A percentile compares a stretch with the other conserved stretches of the same genome.
Conservation (phyloP, 768 basidiomycete species). For the Hericium coralloides region DNA sequence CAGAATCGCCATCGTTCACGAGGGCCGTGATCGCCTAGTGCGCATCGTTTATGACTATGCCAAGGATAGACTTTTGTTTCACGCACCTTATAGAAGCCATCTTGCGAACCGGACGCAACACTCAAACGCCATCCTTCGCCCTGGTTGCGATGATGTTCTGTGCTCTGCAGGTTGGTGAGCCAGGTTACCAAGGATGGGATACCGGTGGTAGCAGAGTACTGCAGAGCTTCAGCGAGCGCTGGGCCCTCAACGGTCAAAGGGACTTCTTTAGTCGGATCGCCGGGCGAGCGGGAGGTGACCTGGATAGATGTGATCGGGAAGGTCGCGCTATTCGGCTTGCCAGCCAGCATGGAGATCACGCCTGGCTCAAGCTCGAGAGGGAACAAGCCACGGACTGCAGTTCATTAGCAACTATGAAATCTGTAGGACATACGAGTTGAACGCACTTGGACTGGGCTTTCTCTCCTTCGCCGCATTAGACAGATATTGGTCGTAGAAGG, state of each 20-base stretch:
- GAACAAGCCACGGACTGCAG: conserved; percentile 50
- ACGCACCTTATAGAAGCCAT: conserved; percentile 76
- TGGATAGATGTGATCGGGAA: conserved; percentile 86
- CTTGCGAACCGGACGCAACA: conserved; percentile 82
- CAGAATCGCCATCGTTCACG: conserved; percentile 71
- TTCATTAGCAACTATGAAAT: not conserved
- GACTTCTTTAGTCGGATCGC: conserved; percentile 33
- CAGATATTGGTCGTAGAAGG: conserved; percentile 51
- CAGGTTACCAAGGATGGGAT: conserved; percentile 55
- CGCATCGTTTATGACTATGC: not conserved
- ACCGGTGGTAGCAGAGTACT: conserved; percentile 72
- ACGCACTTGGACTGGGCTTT: conserved; percentile 45
- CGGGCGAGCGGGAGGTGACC: conserved; percentile 46
- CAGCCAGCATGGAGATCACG: conserved; percentile 75
- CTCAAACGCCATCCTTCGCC: conserved; percentile 64
- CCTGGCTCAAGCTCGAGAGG: conserved; percentile 75
- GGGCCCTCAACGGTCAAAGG: conserved; percentile 44
- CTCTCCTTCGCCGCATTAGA: conserved; percentile 53
- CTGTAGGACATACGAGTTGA: not conserved
- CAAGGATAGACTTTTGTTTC: not conserved
- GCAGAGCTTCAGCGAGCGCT: conserved; percentile 61
- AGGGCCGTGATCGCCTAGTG: conserved; percentile 31
- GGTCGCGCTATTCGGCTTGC: conserved; percentile 84
- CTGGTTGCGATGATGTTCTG: conserved; percentile 51
- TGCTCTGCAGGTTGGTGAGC: conserved; percentile 64